Evolutionary conservation across 1,284 basidiomycete genomes (phyloP).

Genomic region (Cystobasidium pallidum): DNA sequence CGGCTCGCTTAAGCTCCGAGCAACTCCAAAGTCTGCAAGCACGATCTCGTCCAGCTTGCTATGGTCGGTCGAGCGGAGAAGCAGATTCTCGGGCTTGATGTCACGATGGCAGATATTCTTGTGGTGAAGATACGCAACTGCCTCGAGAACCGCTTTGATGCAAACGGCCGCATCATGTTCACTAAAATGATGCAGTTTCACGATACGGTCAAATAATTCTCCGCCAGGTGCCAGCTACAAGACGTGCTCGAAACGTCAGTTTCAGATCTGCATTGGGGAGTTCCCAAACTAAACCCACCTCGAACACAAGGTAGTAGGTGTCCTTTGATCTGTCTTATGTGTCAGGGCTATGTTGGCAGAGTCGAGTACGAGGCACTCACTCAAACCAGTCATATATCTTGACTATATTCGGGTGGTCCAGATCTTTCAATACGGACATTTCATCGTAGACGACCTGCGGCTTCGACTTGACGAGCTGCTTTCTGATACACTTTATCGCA

Average conservation of each 20-base stretch:
- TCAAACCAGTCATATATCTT: constrained; percentile 94
- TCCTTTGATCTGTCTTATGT: constrained; percentile 68
- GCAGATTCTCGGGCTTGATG: constrained; percentile 62
- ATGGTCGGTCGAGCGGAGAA: constrained; percentile 72
- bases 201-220: constrained; percentile 72
- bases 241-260: neutral
- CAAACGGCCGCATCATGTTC: constrained; percentile 80
- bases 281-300: constrained; percentile 67
- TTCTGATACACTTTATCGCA: constrained; percentile 41
- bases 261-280: neutral
- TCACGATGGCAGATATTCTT: constrained; percentile 61
- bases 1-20: constrained; percentile 19
- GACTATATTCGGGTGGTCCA: constrained; percentile 60
- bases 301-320: constrained; percentile 89
- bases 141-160: constrained; percentile 62
- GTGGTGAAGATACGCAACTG: constrained; percentile 25
- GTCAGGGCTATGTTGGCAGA: too few species aligned
- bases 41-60: constrained; percentile 98
- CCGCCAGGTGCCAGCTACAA: constrained; percentile 63
- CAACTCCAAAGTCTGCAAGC: constrained; percentile 62
- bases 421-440: constrained; percentile 74
- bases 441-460: constrained; percentile 64
- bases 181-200: constrained; percentile 81
- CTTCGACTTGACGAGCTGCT: constrained; percentile 36
- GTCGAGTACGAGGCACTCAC: too few species aligned